Conservation (phyloP, 2,329 filamentous ascomycete genomes). For the Penicillium aurantiogriseum region DNA sequence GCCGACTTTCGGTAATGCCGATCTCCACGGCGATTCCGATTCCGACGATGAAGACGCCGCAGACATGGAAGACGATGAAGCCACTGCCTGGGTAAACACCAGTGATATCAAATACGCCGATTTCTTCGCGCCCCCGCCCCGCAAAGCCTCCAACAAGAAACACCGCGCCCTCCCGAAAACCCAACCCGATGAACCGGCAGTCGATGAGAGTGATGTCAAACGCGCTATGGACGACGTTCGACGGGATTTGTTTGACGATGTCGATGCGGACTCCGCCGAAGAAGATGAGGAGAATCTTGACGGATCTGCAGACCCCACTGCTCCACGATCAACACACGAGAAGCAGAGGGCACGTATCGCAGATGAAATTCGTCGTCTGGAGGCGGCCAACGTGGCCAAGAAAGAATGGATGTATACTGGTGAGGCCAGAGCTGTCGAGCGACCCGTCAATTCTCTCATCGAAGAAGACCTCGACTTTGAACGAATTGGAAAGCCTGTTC, state of each 20-base stretch:
- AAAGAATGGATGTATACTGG: slow-evolving; percentile 87
- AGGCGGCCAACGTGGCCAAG: slow-evolving; percentile 84
- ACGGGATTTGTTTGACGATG: slow-evolving; percentile 86
- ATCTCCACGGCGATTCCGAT: slow-evolving; percentile 65
- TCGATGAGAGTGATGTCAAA: slow-evolving; percentile 67
- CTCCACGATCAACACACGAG: slow-evolving; percentile 70
- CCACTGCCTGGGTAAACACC: slow-evolving; percentile 66
- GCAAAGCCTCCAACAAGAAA: slow-evolving; percentile 62
- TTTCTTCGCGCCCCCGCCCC: slow-evolving; percentile 84
- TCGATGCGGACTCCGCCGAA: slow-evolving; percentile 35
- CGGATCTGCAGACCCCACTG: slow-evolving; percentile 50
- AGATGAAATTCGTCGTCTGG: slow-evolving; percentile 87
- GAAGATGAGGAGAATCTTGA: slow-evolving; percentile 67
- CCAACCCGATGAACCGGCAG: slow-evolving; percentile 39
- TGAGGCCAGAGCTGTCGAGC: slow-evolving; percentile 77
- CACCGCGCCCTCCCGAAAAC: slow-evolving; percentile 56
- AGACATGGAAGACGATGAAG: slow-evolving; percentile 55
- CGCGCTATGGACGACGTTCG: slow-evolving; percentile 83
- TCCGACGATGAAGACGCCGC: slow-evolving; percentile 50
- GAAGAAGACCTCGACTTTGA: slow-evolving; percentile 97
- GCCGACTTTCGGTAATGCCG: slow-evolving; percentile 78
- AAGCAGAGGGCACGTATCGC: slow-evolving; percentile 79
- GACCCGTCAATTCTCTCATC: slow-evolving; percentile 86
- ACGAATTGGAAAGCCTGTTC: slow-evolving; percentile 88
- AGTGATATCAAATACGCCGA: slow-evolving; percentile 89